A percentile compares a stretch with the other conserved stretches of the same genome.
Evolutionary conservation across 164 flowering plant genomes (phyloP).

Genomic region (Brasenia schreberi): DNA sequence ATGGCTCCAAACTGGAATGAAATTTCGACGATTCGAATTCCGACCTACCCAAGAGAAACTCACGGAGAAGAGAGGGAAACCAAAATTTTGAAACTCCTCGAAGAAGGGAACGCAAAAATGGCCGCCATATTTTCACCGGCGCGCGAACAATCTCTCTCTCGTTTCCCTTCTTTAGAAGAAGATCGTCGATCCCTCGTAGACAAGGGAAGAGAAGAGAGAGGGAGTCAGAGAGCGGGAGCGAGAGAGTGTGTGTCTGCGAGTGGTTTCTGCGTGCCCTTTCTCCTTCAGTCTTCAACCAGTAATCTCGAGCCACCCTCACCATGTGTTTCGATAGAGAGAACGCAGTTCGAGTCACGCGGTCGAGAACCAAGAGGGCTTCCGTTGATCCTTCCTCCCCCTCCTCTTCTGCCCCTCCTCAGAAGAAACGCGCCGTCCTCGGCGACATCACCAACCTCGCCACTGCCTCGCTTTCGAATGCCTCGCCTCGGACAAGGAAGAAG

Average conservation of each 20-base stretch:
- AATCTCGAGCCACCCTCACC: background rate
- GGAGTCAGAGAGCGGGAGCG: background rate
- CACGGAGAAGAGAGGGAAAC: too few relatives aligned
- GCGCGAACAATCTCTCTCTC: background rate
- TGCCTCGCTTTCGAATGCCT: background rate
- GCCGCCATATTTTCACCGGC: background rate
- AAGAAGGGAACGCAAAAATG: too few relatives aligned
- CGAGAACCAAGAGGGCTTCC: slow-evolving; percentile 25
- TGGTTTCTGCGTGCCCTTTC: background rate
- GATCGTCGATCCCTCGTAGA: background rate
- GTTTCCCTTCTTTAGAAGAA: background rate
- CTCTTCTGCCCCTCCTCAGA: slow-evolving; percentile 4
- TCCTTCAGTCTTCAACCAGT: background rate
- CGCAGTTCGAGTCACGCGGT: slow-evolving; percentile 12
- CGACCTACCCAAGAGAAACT: too few relatives aligned
- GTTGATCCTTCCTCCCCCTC: slow-evolving; percentile 5
- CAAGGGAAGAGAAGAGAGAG: background rate
- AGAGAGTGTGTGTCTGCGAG: too few relatives aligned
- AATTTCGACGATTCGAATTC: too few relatives aligned
- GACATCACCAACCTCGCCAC: slow-evolving; percentile 29
- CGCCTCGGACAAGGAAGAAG: slow-evolving; percentile 5
- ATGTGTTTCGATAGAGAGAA: slow-evolving; percentile 25
- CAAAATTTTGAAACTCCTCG: too few relatives aligned
- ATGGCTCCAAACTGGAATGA: too few relatives aligned
- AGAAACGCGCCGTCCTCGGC: slow-evolving; percentile 38